A percentile compares a stretch with the other conserved stretches of the same genome.
Evolutionary conservation across 768 basidiomycete species (phyloP).

Genomic region (Termitomyces sp.): DNA sequence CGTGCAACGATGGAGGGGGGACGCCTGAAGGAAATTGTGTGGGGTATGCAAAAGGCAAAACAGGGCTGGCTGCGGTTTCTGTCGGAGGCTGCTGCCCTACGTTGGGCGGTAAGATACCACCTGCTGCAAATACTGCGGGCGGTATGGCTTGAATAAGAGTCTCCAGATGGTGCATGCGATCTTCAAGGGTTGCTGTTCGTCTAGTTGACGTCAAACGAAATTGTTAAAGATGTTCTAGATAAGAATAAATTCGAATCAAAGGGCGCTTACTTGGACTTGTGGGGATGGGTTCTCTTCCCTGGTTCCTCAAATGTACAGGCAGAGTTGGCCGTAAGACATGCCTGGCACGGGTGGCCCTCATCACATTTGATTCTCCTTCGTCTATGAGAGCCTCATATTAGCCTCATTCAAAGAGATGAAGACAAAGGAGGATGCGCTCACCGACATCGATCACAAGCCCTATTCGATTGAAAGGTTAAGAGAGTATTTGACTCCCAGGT

Average conservation of each 20-base stretch:
- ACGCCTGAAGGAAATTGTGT: slow-evolving; percentile 42
- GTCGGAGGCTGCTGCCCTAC: slow-evolving; percentile 24
- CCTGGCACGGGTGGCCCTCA: slow-evolving; percentile 85
- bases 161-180: slow-evolving; percentile 85
- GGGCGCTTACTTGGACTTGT: slow-evolving; percentile 76
- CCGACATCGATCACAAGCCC: slow-evolving; percentile 90
- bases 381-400: slow-evolving; percentile 27
- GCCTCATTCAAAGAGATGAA: background rate
- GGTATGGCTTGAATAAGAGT: slow-evolving; percentile 82
- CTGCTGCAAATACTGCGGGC: slow-evolving; percentile 68
- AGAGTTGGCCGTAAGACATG: slow-evolving; percentile 77
- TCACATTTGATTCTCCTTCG: slow-evolving; percentile 84
- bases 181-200: slow-evolving; percentile 78
- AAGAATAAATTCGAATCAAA: background rate
- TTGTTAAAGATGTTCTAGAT: background rate
- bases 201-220: slow-evolving; percentile 27
- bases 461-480: slow-evolving; percentile 22
- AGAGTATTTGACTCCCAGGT: background rate
- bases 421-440: slow-evolving; percentile 30
- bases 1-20: slow-evolving; percentile 73
- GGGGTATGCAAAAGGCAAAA: slow-evolving; percentile 23
- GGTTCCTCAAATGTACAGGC: slow-evolving; percentile 85
- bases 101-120: slow-evolving; percentile 31
- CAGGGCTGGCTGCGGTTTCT: slow-evolving; percentile 20
- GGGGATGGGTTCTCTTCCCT: slow-evolving; percentile 78